Percentiles rank a stretch among this genome's conserved stretches.
Evolutionary conservation across 441 rosid genomes (phyloP).

Genomic region (Euphorbia corollata): DNA sequence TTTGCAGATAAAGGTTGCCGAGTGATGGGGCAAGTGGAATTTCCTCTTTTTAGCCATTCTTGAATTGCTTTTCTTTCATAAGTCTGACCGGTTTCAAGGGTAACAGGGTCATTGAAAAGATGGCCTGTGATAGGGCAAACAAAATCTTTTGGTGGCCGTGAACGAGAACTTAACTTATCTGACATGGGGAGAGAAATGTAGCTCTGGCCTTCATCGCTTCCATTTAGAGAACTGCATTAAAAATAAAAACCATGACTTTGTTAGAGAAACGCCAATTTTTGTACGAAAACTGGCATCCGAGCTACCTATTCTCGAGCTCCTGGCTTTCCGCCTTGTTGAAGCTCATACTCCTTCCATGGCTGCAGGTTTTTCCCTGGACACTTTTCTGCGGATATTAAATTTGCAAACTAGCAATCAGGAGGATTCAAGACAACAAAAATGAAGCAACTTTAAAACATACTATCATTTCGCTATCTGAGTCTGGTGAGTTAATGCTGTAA

Average conservation of each 20-base stretch:
- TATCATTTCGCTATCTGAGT: constrained; percentile 33
- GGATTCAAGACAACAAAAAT: constrained; percentile 9
- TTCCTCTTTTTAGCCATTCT: constrained; percentile 64
- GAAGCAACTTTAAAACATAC: constrained; percentile 17
- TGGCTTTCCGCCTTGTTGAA: constrained; percentile 29
- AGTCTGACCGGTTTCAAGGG: constrained; percentile 74
- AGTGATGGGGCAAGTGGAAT: constrained; percentile 54
- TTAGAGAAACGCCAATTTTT: no score
- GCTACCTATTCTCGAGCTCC: constrained; percentile 32
- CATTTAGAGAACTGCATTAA: constrained; percentile 31
- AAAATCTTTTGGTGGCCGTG: constrained; percentile 62
- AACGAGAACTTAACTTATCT: constrained; percentile 34
- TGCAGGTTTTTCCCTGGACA: constrained; percentile 18
- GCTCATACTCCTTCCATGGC: constrained; percentile 24
- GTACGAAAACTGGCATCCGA: background rate
- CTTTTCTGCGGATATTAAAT: constrained; percentile 22
- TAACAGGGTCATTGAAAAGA: constrained; percentile 57
- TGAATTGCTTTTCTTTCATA: constrained; percentile 67
- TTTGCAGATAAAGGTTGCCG: constrained; percentile 42
- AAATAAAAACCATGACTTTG: background rate
- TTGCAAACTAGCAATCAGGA: constrained; percentile 20
- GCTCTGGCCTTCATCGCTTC: constrained; percentile 45
- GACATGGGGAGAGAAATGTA: constrained; percentile 38
- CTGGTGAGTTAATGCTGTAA: constrained; percentile 32
- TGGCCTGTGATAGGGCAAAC: constrained; percentile 63